phyloP scores from a whole-genome alignment of 192 early-diverging fungal species.

The Coemansia sp. region DNA sequence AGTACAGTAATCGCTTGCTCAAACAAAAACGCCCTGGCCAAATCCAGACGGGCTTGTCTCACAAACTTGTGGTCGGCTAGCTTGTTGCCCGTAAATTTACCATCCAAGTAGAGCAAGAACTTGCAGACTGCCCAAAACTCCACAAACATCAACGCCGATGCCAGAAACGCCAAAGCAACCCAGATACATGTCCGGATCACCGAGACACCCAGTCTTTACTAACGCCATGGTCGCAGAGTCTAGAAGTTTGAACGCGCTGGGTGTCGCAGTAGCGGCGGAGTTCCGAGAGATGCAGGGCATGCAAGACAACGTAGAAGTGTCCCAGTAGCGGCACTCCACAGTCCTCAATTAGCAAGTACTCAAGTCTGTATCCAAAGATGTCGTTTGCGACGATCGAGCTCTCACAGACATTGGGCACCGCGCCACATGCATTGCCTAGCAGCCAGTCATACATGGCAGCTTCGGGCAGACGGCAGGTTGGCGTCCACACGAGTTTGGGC shows the following conservation, averaged over 20 bases:
- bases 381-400: not conserved
- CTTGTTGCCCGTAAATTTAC: not conserved
- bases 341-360: slow-evolving; percentile 12
- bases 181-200: not conserved
- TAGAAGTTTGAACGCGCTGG: not conserved
- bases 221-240: not conserved
- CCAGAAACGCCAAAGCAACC: not conserved
- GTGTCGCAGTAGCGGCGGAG: not conserved
- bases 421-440: not conserved
- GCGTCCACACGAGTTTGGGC: slow-evolving; percentile 12
- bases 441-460: slow-evolving; percentile 1
- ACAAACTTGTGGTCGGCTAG: not conserved
- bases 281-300: not conserved
- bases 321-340: slow-evolving; percentile 7
- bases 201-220: not conserved
- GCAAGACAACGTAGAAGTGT: slow-evolving; percentile 17
- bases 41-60: not conserved
- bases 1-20: not conserved
- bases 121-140: not conserved
- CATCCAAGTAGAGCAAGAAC: not conserved
- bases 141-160: not conserved
- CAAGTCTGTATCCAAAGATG: slow-evolving; percentile 9
- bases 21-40: not conserved
- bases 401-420: not conserved
- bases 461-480: slow-evolving; percentile 1